Base-by-base conservation (phyloP, 208 protist genomes). In the Trypanosoma platydactyli region DNA sequence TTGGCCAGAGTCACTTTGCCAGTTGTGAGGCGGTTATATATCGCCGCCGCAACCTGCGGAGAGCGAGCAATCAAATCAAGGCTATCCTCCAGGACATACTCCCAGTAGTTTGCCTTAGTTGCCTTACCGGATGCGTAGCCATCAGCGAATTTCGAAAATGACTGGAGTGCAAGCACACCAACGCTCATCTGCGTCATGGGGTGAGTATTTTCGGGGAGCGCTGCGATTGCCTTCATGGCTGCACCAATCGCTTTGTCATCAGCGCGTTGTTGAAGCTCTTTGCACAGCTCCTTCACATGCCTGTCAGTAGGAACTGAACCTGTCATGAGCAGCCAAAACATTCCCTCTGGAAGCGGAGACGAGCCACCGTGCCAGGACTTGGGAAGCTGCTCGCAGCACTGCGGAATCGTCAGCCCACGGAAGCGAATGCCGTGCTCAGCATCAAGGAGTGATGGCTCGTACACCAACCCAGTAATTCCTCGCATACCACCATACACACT, bases 251-350 rank as follows among this genome's bases (percentile, higher is more conserved):
- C 81, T 33, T 76, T 61, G 35, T 64, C 29, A 52, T 89, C 78
- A 5, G 91, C 80, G 71, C 95, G 88, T 48, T 59, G 51, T 59
- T 95, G 89, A 9, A 98, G 73, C 71, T 98, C 95, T n/a, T 72
- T 68, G 55, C 61, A 84, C 30, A 98, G 64, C 38, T 40, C 76
- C 73, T 76, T 73, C 27, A 69, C 71, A 77, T 96, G 88, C 77
- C 78, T 79, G 15, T 72, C 63, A 27, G 93, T 98, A 44, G 98
- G 98, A 57, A 99, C 76, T 68, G 98, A 85, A 65, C 97, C 97
- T 33, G 98, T 99, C 35, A 99, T 61, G 38, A 99, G 88, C 22
- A 99, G 89, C 98, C 97, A 99, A 16, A 98, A 79, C 66, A 98
- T 85, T 58, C 78, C 94, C 88, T 99, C 97, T 35, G 97, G 95